Evolutionary conservation across 306 rosid genomes (phyloP), one percentile per base, ranked within the genome.

Genomic region (Casuarina glauca): DNA sequence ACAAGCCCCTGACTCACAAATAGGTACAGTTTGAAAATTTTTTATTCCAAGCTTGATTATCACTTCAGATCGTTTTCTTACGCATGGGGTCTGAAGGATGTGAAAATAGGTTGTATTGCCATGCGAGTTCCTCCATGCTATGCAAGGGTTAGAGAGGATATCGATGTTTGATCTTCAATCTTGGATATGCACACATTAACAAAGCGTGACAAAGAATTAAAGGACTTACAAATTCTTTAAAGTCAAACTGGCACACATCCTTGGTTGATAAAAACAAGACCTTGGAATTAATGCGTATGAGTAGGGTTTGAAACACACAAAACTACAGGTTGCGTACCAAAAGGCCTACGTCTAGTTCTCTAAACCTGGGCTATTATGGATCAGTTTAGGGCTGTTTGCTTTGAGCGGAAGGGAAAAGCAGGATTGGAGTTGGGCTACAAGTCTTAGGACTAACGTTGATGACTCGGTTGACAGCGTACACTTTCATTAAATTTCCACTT

Each of bases 261-360:
- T 35, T 61, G 6, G 77, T 80, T 62, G 55, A 74, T 78, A 79
- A 84, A 54, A 79, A 58, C 44, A 74, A 51, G 54, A 74, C 76
- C 77, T 78, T 77, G 75, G 75, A 80, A 68, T 78, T 48, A 78
- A 55, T 64, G 64, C 63, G 63, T 70, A 62, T 0, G 44, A 77
- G 81, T 70, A 20, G 54, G 51, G 72, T 75, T 80, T 80, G 48
- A 72, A 67, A 26, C 39, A n/a, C 63, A 48, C 50, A 60, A 62
- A 72, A 43, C 69, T 72, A 62, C 77, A 76, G 63, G 39, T 32
- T 3, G 16, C 32, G 35, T 54, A 43, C 52, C 73, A 1, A 51
- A 38, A 43, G 50, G 67, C 44, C 67, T 52, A 54, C 12, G 4
- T 11, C 16, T 1, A 41, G 48, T 67, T 62, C 5, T 12, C 69